Conservation (phyloP, 2,329 filamentous ascomycete species). For the Ophiostoma angusticollis region DNA sequence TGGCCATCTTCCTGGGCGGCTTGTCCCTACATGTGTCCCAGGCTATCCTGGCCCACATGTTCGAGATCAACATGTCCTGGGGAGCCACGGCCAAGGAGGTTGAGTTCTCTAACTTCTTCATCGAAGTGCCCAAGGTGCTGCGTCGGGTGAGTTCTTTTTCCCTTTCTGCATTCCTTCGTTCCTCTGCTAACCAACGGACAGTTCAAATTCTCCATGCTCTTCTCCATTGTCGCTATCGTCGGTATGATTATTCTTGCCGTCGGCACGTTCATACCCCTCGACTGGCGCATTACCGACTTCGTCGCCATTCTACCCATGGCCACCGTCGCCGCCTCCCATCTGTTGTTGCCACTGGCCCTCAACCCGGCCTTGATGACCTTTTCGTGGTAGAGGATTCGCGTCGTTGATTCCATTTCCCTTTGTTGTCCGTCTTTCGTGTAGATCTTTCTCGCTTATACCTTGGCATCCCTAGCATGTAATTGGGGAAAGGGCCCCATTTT, state of each 20-base stretch:
- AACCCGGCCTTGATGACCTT: slow-evolving; percentile 75
- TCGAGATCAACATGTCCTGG: slow-evolving; percentile 78
- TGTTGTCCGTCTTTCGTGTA: not conserved
- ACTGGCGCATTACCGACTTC: slow-evolving; percentile 56
- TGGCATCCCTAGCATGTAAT: no score
- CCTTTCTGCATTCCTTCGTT: slow-evolving; percentile 18
- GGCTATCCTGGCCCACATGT: slow-evolving; percentile 69
- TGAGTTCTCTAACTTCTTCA: slow-evolving; percentile 72
- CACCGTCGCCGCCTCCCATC: slow-evolving; percentile 54
- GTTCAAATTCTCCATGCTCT: slow-evolving; percentile 62
- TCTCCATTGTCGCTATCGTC: slow-evolving; percentile 43
- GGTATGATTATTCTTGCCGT: slow-evolving; percentile 53
- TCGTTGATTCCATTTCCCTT: not conserved
- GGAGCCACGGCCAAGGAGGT: slow-evolving; percentile 74
- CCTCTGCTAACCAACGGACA: slow-evolving; percentile 16
- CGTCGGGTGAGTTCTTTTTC: slow-evolving; percentile 51
- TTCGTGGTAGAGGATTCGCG: slow-evolving; percentile 44
- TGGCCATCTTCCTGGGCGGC: slow-evolving; percentile 73
- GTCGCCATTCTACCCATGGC: slow-evolving; percentile 67
- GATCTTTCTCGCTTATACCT: not conserved
- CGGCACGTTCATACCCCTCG: slow-evolving; percentile 49
- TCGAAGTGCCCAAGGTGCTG: slow-evolving; percentile 67
- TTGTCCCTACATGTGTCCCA: slow-evolving; percentile 70
- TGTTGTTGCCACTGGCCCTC: slow-evolving; percentile 58
- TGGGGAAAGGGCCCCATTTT: no score